Base-by-base conservation (phyloP, 352 stramenopile genomes). In the Discostella stelligera region DNA sequence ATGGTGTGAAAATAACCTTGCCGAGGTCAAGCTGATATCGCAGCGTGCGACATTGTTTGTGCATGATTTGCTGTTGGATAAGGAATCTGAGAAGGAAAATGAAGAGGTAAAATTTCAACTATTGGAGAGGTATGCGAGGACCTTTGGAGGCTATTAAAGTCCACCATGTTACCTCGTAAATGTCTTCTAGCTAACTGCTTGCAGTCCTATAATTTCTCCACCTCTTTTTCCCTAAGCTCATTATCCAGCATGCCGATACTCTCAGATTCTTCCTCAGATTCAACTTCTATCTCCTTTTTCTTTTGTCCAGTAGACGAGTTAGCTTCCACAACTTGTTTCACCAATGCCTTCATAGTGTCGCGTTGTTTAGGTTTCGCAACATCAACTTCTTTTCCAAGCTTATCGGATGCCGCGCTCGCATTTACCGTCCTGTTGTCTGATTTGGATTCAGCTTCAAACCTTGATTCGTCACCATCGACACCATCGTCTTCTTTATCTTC, bases 61-160 rank as follows among this genome's bases (percentile, higher is more conserved):
- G 60, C 70, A 91, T 66, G 85, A 93, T 72, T 50, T 91, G 16
- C 46, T 90, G 6, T 89, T 89, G 71, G 72, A 93, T 67, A 64
- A 55, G 18, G 77, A 87, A 72, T 79, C 87, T 3, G 66, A 74
- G 0, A 64, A 77, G 65, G 87, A 91, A 48, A 79, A 89, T 72
- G 62, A 74, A 59, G 66, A 86, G 18, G 80, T 91, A 27, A 83
- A 89, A 56, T 72, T 72, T 46, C 27, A 25, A 76, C 52, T 81
- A n/a, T 66, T 76, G 66, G 73, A 81, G 66, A 77, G 66, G 14
- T 81, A 81, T 70, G 18, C 32, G 49, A 54, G 52, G 39, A 41
- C 74, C 1, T 80, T 59, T 18, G 64, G 64, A 44, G 37, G 7
- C 37, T 13, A 10, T 44, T 44, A 14, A 41, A 41, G 32, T 41